These are phyloP conservation scores for Raphanus raphanistrum DNA, from an alignment of 345 rosid species.

Conservation along the genomic window DNA sequence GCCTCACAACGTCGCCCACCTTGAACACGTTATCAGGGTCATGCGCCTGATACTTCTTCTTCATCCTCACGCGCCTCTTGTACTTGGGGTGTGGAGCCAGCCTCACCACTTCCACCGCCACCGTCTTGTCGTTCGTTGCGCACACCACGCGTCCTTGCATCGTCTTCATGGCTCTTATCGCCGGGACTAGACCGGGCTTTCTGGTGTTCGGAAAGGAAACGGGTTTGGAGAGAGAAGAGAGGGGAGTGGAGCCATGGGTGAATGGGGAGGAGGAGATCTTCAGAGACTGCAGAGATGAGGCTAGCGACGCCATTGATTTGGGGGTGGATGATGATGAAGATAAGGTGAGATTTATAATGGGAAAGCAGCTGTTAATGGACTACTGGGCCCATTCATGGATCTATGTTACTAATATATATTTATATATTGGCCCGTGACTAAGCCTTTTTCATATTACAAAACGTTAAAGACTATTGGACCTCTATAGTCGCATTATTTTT, in stretches of 20 bases:
- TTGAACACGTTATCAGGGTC: slow-evolving; percentile 80
- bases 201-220: slow-evolving; percentile 31
- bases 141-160: slow-evolving; percentile 84
- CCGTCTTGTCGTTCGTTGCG: slow-evolving; percentile 82
- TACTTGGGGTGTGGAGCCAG: slow-evolving; percentile 83
- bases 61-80: slow-evolving; percentile 78
- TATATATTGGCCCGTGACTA: neutral
- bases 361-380: neutral
- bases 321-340: neutral
- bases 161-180: slow-evolving; percentile 55
- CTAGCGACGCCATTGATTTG: neutral
- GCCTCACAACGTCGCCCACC: slow-evolving; percentile 78
- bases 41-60: slow-evolving; percentile 94
- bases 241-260: slow-evolving; percentile 1
- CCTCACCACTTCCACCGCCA: slow-evolving; percentile 59
- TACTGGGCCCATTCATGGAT: neutral
- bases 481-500: neutral
- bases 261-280: neutral
- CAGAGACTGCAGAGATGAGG: neutral
- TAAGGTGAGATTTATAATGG: neutral
- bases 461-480: neutral
- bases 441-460: neutral
- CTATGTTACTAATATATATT: neutral
- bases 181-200: neutral
- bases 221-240: slow-evolving; percentile 52